Evolutionary conservation across 192 early-diverging fungal genomes (phyloP), one percentile per base, ranked within the genome.

Genomic region (Backusella sp.): DNA sequence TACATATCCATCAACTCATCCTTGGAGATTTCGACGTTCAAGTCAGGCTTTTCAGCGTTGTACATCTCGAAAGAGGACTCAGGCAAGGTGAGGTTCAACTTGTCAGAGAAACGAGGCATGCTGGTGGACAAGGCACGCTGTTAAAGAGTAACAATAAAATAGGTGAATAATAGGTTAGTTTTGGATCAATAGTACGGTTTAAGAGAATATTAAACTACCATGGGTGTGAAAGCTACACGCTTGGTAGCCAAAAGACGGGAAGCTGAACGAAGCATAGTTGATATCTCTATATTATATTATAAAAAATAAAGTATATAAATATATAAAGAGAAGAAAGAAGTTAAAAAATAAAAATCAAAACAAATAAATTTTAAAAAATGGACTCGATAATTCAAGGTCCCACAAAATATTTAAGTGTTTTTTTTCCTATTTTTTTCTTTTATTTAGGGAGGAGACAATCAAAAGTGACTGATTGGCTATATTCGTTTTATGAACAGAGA

Each of bases 1-100:
- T 97, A 99, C 87, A 99, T 83, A 34, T 86, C 79, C 35, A 99
- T 37, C 70, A 93, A 77, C 70, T 97, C 94, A 2, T 87, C 82
- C 82, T 91, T 91, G 76, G 90, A 88, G 69, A 93, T 77, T 32
- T 87, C 84, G 37, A 94, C 76, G 52, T 88, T 83, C 34, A 90
- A 84, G 42, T 85, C 80, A n/a, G 94, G 92, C 26, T 78, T 79
- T 9, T 93, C 93, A 79, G 91, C 93, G 80, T 97, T 92, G 89
- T 97, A 95, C 72, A 89, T 84, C 78, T 92, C 92, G 80, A 95
- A 98, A 56, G 91, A 88, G 49, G 70, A 79, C 72, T 91, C 86
- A 71, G 88, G 87, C 70, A 99, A 91, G 66, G 85, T 90, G 80
- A 96, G 90, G 66, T 90, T 91, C 77, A 91, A 72, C 37, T 73